A percentile compares a stretch with the other conserved stretches of the same genome.
Conservation (phyloP, 352 stramenopile genomes). For the Phytophthora multivora region DNA sequence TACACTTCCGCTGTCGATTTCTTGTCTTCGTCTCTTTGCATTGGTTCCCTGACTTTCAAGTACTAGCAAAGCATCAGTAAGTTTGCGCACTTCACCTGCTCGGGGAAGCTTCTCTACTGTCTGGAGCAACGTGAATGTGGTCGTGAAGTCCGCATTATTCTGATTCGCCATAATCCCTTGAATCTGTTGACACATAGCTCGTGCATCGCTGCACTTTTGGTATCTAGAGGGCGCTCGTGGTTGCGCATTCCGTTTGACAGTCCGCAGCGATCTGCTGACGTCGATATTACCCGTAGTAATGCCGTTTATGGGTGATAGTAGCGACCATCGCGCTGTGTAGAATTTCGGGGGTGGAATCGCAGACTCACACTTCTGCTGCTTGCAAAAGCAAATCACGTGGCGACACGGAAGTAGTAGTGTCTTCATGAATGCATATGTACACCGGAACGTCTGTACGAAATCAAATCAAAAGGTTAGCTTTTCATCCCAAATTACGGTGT, state of each 20-base stretch:
- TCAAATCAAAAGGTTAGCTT: no score
- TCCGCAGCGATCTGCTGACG: not conserved
- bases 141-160: not conserved
- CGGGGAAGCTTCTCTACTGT: slow-evolving; percentile 2
- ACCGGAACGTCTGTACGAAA: not conserved
- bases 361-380: not conserved
- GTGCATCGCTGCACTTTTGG: slow-evolving; percentile 2
- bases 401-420: slow-evolving; percentile 16
- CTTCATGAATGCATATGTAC: not conserved
- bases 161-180: slow-evolving; percentile 15
- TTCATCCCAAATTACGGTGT: no score
- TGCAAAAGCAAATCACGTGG: slow-evolving; percentile 4
- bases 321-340: slow-evolving; percentile 9
- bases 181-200: slow-evolving; percentile 3
- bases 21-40: not conserved
- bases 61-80: slow-evolving; percentile 1
- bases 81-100: slow-evolving; percentile 8
- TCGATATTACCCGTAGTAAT: slow-evolving; percentile 7
- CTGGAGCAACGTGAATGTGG: not conserved
- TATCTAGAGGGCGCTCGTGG: not conserved
- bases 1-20: not conserved
- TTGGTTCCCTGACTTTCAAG: slow-evolving; percentile 1
- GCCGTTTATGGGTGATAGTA: slow-evolving; percentile 6
- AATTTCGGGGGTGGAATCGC: slow-evolving; percentile 7
- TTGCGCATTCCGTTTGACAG: not conserved